Evolutionary conservation across 2,329 filamentous ascomycete genomes (phyloP), one percentile per base, ranked within the genome.

Genomic region (Neurospora sp.): DNA sequence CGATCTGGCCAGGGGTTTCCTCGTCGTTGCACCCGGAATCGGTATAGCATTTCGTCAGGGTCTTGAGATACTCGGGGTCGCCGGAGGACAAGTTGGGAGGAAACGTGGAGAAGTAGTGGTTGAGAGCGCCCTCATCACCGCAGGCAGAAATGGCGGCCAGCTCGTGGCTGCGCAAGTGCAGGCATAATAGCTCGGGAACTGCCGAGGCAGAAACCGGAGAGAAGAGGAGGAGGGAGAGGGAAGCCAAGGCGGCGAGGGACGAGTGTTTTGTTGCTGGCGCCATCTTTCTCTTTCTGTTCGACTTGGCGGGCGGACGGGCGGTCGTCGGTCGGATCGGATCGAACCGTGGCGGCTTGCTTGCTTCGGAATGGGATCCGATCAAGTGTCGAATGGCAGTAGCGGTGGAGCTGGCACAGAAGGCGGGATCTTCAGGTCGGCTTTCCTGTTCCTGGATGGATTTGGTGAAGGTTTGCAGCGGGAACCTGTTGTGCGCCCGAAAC

Each of bases 61-160:
- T 36, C 52, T 69, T 37, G 23, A 76, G 72, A 68, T 74, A 67
- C 15, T 79, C 71, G 38, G 80, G 77, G 40, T 75, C 72, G 10
- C 74, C 71, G 19, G 71, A 36, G 40, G 66, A 6, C 72, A 71
- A 36, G 23, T n/a, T n/a, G 19, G 70, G 38, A 11, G 72, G 68
- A 33, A 72, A 71, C 38, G 75, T 67, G n/a, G 74, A 73, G 67
- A 87, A 78, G 76, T 85, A 87, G 74, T 78, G 70, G 68, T 77
- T 75, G 72, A 86, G 78, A 46, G 80, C 78, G 69, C 76, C 78
- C 70, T 76, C 75, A 74, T 84, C 76, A 66, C 83, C 84, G 76
- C 85, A 86, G 68, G 78, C 78, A 15, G 83, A 78, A 46, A 77
- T 76, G 17, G 70, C 72, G 66, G 82, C 81, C 67, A 86, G 78